phyloP scores from a whole-genome alignment of 2,329 filamentous ascomycete species.

The Alternaria brassicicola region DNA sequence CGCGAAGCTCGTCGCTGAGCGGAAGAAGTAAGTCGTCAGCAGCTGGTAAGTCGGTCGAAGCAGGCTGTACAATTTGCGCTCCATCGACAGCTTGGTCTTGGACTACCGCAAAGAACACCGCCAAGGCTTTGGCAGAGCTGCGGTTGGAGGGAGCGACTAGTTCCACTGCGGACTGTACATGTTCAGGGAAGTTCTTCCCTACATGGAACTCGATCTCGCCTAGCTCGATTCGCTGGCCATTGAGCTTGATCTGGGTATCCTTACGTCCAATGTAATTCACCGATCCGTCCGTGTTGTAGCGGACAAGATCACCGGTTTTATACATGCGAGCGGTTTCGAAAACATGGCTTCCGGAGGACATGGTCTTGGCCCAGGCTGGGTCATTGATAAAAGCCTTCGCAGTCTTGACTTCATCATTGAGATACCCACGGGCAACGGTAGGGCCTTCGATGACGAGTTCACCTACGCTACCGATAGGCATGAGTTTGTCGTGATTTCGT shows the following conservation, averaged over 20 bases:
- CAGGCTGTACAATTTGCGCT: conserved; percentile 19
- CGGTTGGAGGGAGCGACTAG: conserved; percentile 39
- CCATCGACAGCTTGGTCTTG: conserved; percentile 13
- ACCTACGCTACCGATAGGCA: conserved; percentile 40
- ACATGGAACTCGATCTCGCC: conserved; percentile 42
- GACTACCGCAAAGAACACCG: conserved; percentile 39
- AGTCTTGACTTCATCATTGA: conserved; percentile 34
- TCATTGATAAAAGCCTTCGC: conserved; percentile 39
- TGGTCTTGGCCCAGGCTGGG: conserved; percentile 28
- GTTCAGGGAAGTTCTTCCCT: conserved; percentile 41
- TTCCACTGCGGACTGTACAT: conserved; percentile 42
- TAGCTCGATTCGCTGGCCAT: conserved; percentile 40
- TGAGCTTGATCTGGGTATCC: conserved; percentile 41
- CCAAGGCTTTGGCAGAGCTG: conserved; percentile 38
- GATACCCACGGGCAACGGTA: conserved; percentile 44
- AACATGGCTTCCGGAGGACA: conserved; percentile 14
- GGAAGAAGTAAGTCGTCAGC: conserved; percentile 39
- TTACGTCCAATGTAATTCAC: conserved; percentile 37
- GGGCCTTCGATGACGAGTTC: conserved; percentile 56
- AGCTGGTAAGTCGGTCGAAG: conserved; percentile 25
- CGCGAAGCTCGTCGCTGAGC: conserved; percentile 31
- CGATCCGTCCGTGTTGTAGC: conserved; percentile 34
- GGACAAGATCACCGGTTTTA: conserved; percentile 29
- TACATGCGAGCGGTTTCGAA: conserved; percentile 27
- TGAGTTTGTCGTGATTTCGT: conserved; percentile 43